phyloP scores from a whole-genome alignment of 768 basidiomycete genomes.

The Xerocomellus intermedius region DNA sequence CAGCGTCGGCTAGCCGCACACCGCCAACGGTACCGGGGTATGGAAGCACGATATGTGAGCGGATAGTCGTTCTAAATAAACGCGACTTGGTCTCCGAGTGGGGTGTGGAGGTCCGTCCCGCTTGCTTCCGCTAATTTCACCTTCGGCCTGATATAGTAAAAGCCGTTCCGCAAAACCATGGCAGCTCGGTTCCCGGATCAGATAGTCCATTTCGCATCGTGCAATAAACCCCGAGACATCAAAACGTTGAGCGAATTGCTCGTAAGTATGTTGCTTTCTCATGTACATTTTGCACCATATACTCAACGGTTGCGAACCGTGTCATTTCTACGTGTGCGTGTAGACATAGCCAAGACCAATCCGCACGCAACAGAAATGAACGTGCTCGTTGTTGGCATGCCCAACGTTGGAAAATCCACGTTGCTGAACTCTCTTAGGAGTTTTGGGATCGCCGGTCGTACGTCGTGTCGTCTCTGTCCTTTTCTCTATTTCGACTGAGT shows the following conservation, averaged over 20 bases:
- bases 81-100: constrained; percentile 86
- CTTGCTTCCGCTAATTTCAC: constrained; percentile 5
- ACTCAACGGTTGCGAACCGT: not conserved
- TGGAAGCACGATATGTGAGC: constrained; percentile 57
- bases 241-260: constrained; percentile 61
- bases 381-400: constrained; percentile 96
- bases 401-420: constrained; percentile 97
- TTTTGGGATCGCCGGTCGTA: constrained; percentile 85
- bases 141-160: constrained; percentile 13
- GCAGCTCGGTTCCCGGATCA: constrained; percentile 68
- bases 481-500: not conserved
- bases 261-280: constrained; percentile 58
- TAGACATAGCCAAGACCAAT: constrained; percentile 69
- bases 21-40: constrained; percentile 16
- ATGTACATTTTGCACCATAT: not conserved
- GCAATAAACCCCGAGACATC: constrained; percentile 65
- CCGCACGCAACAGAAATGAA: constrained; percentile 76
- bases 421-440: constrained; percentile 86
- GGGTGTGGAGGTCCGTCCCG: constrained; percentile 70
- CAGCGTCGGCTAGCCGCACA: constrained; percentile 30
- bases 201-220: constrained; percentile 66
- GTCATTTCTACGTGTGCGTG: not conserved
- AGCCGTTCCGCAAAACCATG: constrained; percentile 80
- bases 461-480: constrained; percentile 31
- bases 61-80: constrained; percentile 90